Percentiles rank a stretch among this genome's conserved stretches.
Conservation (phyloP, 768 basidiomycete genomes). For the Pleurotus cornucopiae region DNA sequence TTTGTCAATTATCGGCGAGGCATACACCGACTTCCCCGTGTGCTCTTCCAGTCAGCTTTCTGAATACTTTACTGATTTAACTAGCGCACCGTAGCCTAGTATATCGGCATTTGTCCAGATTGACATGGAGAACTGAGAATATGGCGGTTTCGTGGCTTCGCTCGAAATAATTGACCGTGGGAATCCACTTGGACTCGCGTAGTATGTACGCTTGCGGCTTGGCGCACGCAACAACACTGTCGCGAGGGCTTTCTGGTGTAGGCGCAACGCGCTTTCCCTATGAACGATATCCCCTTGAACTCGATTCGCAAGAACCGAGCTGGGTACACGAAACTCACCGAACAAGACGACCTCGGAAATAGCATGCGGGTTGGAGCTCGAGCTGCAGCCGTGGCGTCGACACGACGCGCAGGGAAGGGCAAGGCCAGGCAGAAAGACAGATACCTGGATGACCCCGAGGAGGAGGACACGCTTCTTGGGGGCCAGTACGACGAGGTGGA, state of each 20-base stretch:
- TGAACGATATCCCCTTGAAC: slow-evolving; percentile 74
- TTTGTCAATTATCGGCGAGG: slow-evolving; percentile 86
- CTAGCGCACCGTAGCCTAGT: no score
- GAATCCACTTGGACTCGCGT: no score
- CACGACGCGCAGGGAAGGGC: slow-evolving; percentile 18
- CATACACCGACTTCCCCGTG: slow-evolving; percentile 99
- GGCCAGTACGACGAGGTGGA: slow-evolving; percentile 34
- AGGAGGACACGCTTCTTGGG: slow-evolving; percentile 49
- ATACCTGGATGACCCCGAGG: slow-evolving; percentile 63
- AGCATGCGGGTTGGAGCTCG: slow-evolving; percentile 23
- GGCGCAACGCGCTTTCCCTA: slow-evolving; percentile 17
- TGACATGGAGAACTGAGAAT: no score
- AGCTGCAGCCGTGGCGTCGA: slow-evolving; percentile 21
- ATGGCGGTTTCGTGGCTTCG: no score
- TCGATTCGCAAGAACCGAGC: slow-evolving; percentile 50
- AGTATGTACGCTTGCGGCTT: no score
- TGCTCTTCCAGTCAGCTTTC: slow-evolving; percentile 22
- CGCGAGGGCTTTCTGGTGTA: no score
- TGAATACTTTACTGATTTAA: no score
- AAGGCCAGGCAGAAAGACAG: slow-evolving; percentile 42
- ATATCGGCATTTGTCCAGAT: no score
- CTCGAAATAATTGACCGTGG: no score
- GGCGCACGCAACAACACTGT: no score
- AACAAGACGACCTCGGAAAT: not conserved
- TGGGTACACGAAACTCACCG: slow-evolving; percentile 39